These are phyloP conservation scores for Ophiostoma sp. DNA, from an alignment of 2,329 filamentous ascomycete genomes.

Conservation along the genomic window DNA sequence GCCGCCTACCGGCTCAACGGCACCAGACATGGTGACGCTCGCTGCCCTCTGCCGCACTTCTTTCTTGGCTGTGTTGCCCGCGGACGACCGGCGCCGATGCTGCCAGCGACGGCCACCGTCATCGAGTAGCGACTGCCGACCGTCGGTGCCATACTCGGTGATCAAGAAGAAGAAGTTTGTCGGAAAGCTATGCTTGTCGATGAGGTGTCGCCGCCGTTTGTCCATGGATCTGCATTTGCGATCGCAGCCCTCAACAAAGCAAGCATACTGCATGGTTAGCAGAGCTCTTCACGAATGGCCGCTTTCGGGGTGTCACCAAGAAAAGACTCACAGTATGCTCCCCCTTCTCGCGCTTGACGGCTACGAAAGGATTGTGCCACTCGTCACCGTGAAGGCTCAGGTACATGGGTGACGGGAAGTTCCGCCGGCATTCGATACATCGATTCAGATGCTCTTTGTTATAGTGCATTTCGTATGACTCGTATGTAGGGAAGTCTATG, in stretches of 20 bases:
- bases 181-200: constrained; percentile 92
- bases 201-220: constrained; percentile 80
- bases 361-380: constrained; percentile 76
- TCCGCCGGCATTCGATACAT: constrained; percentile 76
- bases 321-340: constrained; percentile 68
- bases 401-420: constrained; percentile 79
- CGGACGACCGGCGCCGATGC: constrained; percentile 47
- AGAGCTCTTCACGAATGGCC: not conserved
- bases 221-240: constrained; percentile 75
- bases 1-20: not conserved
- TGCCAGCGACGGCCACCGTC: constrained; percentile 38
- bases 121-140: constrained; percentile 69
- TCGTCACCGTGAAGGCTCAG: constrained; percentile 83
- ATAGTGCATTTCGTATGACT: constrained; percentile 86
- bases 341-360: constrained; percentile 66
- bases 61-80: constrained; percentile 34
- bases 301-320: not conserved
- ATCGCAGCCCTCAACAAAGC: constrained; percentile 85
- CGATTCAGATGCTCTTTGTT: constrained; percentile 73
- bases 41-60: constrained; percentile 20
- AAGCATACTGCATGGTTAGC: constrained; percentile 58
- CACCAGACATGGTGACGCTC: constrained; percentile 10
- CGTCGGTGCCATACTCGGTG: constrained; percentile 84
- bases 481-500: constrained; percentile 65
- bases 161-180: constrained; percentile 83